phyloP scores from a whole-genome alignment of 257 asterid species.

The Paraleonurus japonicus region DNA sequence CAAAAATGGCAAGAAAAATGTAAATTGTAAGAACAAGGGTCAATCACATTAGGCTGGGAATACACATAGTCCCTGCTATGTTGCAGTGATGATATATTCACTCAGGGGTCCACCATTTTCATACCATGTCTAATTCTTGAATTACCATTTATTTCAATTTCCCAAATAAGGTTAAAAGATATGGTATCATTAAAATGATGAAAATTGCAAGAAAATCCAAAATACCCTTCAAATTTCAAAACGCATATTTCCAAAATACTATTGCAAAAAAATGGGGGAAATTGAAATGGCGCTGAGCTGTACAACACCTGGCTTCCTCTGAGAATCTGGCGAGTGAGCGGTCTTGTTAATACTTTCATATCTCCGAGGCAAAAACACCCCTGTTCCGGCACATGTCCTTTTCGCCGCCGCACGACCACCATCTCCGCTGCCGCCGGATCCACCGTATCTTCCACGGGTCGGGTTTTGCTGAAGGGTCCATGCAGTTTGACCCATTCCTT shows the following conservation, averaged over 20 bases:
- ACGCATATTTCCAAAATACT: background rate
- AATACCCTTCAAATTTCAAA: background rate
- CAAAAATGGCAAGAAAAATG: background rate
- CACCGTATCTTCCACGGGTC: slow-evolving; percentile 29
- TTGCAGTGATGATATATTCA: background rate
- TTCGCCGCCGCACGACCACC: slow-evolving; percentile 33
- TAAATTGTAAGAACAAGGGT: slow-evolving; percentile 4
- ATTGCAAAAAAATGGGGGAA: background rate
- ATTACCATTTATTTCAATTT: background rate
- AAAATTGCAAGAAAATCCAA: background rate
- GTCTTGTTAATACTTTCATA: slow-evolving; percentile 25
- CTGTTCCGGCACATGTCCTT: slow-evolving; percentile 62
- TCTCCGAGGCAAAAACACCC: slow-evolving; percentile 70
- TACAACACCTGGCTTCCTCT: slow-evolving; percentile 55
- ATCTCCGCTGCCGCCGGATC: slow-evolving; percentile 20
- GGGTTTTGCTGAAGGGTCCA: slow-evolving; percentile 35
- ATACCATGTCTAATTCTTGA: slow-evolving; percentile 3
- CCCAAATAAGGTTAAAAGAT: background rate
- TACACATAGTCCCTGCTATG: background rate
- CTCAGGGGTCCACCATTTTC: slow-evolving; percentile 10
- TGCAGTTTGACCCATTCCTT: slow-evolving; percentile 31
- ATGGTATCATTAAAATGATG: background rate
- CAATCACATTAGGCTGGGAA: background rate
- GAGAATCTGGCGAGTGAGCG: slow-evolving; percentile 30
- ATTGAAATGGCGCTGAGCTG: slow-evolving; percentile 15